A percentile compares a stretch with the other conserved stretches of the same genome.
Evolutionary conservation across 805 yeast genomes (phyloP).

Genomic region (Metschnikowia cubensis): DNA sequence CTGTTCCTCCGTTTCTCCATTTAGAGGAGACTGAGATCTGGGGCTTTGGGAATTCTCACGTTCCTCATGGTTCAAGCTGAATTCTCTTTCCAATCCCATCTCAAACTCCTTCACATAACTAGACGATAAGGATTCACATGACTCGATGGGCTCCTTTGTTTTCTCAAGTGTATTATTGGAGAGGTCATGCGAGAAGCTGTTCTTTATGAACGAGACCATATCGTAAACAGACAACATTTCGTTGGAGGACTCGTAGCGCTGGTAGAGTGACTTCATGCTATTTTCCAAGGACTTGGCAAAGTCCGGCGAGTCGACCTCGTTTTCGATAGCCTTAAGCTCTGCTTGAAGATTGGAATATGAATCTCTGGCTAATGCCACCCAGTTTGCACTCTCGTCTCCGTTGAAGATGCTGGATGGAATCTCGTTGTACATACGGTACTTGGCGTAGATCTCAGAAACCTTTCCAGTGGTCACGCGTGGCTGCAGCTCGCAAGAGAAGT

Average conservation of each 20-base stretch:
- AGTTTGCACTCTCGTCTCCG: constrained; percentile 21
- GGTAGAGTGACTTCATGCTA: constrained; percentile 2
- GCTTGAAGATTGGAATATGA: constrained; percentile 22
- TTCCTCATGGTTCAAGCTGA: constrained; percentile 18
- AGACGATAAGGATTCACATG: constrained; percentile 26
- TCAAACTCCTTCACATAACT: constrained; percentile 27
- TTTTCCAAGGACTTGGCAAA: constrained; percentile 1
- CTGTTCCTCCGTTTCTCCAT: too few relatives aligned
- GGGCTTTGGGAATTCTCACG: neutral
- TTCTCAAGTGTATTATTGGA: neutral
- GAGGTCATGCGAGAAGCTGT: neutral
- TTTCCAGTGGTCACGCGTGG: neutral
- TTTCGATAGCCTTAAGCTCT: constrained; percentile 22
- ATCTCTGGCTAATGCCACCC: constrained; percentile 24
- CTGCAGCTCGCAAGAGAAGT: constrained; percentile 1
- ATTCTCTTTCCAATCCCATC: constrained; percentile 19
- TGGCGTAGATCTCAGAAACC: constrained; percentile 8
- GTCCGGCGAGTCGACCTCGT: constrained; percentile 6
- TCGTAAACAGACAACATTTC: constrained; percentile 10
- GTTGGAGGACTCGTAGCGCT: constrained; percentile 5
- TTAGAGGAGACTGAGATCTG: neutral
- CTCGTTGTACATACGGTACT: constrained; percentile 13
- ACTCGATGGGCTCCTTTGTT: constrained; percentile 12
- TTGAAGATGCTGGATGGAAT: constrained; percentile 16
- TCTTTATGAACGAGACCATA: constrained; percentile 4